These are phyloP conservation scores for Pythium monospermum DNA, from an alignment of 352 stramenopile genomes.

Conservation along the genomic window DNA sequence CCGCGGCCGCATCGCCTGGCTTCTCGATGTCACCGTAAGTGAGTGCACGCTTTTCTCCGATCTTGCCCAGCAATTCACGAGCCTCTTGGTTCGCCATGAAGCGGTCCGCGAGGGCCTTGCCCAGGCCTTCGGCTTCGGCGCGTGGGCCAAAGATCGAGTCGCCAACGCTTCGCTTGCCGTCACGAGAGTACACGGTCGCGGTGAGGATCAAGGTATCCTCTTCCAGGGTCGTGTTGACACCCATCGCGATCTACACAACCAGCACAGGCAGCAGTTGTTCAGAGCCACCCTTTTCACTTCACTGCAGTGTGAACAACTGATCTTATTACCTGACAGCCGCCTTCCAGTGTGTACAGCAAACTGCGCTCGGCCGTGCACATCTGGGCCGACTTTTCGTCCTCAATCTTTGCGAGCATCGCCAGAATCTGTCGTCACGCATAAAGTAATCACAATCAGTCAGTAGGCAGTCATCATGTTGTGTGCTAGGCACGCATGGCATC, in stretches of 20 bases:
- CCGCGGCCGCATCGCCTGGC: conserved; percentile 57
- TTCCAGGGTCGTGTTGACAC: conserved; percentile 64
- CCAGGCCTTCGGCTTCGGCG: conserved; percentile 50
- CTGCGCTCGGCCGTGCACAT: conserved; percentile 79
- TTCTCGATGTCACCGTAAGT: conserved; percentile 71
- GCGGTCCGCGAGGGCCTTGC: conserved; percentile 52
- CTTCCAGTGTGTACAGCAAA: conserved; percentile 76
- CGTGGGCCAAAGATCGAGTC: conserved; percentile 54
- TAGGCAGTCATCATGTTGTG: not conserved
- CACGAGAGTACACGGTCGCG: conserved; percentile 63
- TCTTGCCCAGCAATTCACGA: conserved; percentile 50
- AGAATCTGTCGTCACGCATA: conserved; percentile 50
- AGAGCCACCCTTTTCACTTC: no score
- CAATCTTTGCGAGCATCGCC: conserved; percentile 72
- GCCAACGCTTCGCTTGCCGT: conserved; percentile 53
- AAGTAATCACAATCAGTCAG: not conserved
- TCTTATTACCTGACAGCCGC: conserved; percentile 73
- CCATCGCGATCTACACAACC: conserved; percentile 63
- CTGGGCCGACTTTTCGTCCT: conserved; percentile 70
- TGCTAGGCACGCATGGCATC: not conserved
- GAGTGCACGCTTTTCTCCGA: conserved; percentile 61
- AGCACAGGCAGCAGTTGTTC: not conserved
- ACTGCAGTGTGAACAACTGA: no score
- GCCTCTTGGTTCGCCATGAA: conserved; percentile 57
- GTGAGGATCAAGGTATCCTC: conserved; percentile 61